Base-by-base conservation (phyloP, 305 asterid species). In the Fraxinus velutina region DNA sequence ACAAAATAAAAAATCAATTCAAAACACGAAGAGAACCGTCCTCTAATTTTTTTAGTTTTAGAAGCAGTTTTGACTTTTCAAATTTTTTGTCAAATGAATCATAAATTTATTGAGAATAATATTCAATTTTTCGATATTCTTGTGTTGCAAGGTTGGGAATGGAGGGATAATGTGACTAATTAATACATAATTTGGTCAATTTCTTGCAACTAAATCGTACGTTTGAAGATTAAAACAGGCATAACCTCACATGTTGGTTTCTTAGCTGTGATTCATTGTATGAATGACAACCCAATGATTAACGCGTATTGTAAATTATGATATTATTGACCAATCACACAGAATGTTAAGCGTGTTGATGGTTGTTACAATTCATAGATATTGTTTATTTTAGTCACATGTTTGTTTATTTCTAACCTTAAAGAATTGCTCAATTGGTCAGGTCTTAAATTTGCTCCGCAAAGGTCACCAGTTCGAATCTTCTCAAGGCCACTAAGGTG, bases 281-380 rank as follows among this genome's bases (percentile, higher is more conserved):
- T 86, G 91, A 88, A 87, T 88, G 93, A 88, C 93, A 87, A 76
- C 90, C 86, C 82, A 83, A 87, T 82, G 55, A 78, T 80, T 62
- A 75, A 50, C 89, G 93, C 90, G 91, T 89, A 32, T 39, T 85
- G 70, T 78, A 12, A 0, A 27, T 27, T 9, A 27, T 19, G 33
- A 5, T 60, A 66, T 73, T 36, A 57, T 84, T 68, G 52, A 70
- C 71, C 22, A 57, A 57, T 21, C 29, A 2, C 6, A 5, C 36
- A 66, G 32, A 8, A 6, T 60, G 30, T 21, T 57, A 12, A 55
- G 17, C 27, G 29, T 57, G 10, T 57, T 6, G 7, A 57, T 57
- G 29, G 29, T 57, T 17, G 29, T 19, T 7, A 57, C 70, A 21
- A 7, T 12, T 62, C 70, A 57, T 0, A 57, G 1, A 47, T 2